A percentile compares a stretch with the other conserved stretches of the same genome.
These are phyloP conservation scores for Fusarium miscanthi DNA, from an alignment of 2,329 filamentous ascomycete genomes.

Conservation along the genomic window DNA sequence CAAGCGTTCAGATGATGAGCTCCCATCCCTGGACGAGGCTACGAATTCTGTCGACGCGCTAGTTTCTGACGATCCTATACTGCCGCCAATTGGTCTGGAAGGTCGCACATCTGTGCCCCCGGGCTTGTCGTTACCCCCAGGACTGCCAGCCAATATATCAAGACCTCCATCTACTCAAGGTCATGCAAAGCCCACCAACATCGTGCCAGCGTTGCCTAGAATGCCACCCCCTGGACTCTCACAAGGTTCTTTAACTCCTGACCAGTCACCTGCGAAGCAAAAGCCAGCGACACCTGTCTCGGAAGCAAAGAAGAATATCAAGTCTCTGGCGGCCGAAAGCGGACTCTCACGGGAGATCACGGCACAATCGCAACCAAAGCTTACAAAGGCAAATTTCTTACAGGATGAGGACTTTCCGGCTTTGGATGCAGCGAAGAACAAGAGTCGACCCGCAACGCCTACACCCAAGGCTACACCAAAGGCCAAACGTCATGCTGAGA, in stretches of 20 bases:
- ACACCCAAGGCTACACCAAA: conserved; percentile 51
- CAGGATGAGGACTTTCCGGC: conserved; percentile 74
- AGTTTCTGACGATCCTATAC: conserved; percentile 66
- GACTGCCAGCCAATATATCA: conserved; percentile 31
- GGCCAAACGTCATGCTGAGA: conserved; percentile 49
- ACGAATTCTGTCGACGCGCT: conserved; percentile 74
- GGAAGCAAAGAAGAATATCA: conserved; percentile 57
- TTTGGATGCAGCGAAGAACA: conserved; percentile 58
- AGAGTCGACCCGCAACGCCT: conserved; percentile 50
- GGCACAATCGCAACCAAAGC: conserved; percentile 49
- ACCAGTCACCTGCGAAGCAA: conserved; percentile 48
- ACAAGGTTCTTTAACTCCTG: conserved; percentile 48
- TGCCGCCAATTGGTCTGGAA: conserved; percentile 24
- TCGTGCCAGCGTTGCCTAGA: conserved; percentile 44
- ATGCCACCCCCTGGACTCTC: conserved; percentile 42
- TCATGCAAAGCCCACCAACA: conserved; percentile 34
- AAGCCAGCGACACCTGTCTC: conserved; percentile 43
- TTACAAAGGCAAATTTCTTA: conserved; percentile 49
- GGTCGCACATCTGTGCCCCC: conserved; percentile 47
- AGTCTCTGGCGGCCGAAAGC: conserved; percentile 58
- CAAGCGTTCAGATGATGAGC: conserved; percentile 68
- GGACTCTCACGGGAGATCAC: conserved; percentile 60
- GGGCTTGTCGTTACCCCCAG: conserved; percentile 44
- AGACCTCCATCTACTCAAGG: conserved; percentile 37
- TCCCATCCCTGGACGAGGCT: conserved; percentile 70